These are phyloP conservation scores for Shiraia bambusicola DNA, from an alignment of 2,329 filamentous ascomycete species.

Conservation along the genomic window DNA sequence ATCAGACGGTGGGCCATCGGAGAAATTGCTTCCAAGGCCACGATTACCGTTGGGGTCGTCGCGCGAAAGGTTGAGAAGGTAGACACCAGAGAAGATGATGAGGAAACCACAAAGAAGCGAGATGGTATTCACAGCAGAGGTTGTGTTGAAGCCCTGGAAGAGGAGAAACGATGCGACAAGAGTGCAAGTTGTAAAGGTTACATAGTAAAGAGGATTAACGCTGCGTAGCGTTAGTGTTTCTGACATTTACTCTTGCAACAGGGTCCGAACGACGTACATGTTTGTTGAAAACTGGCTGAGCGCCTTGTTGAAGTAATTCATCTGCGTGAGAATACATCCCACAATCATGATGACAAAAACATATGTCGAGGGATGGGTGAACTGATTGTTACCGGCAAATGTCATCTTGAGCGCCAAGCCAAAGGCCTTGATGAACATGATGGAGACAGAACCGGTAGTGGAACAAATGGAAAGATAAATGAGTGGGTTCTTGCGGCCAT, in stretches of 20 bases:
- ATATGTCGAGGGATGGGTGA: constrained; percentile 91
- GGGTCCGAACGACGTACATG: constrained; percentile 65
- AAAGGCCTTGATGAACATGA: constrained; percentile 99
- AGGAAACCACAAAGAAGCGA: constrained; percentile 92
- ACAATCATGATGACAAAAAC: constrained; percentile 92
- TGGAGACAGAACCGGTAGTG: constrained; percentile 92
- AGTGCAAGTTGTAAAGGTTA: constrained; percentile 94
- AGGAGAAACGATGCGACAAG: constrained; percentile 94
- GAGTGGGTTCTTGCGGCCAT: constrained; percentile 93
- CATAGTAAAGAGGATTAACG: constrained; percentile 95
- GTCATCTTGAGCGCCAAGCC: constrained; percentile 97
- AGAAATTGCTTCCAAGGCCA: constrained; percentile 54
- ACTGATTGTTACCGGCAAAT: constrained; percentile 90
- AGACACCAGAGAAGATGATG: constrained; percentile 92
- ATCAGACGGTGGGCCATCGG: constrained; percentile 86
- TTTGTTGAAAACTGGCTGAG: constrained; percentile 95
- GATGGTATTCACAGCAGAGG: constrained; percentile 85
- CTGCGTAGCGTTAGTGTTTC: constrained; percentile 49
- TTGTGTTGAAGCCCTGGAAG: constrained; percentile 94
- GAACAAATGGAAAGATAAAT: constrained; percentile 98
- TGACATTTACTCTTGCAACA: background rate
- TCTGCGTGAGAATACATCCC: constrained; percentile 95
- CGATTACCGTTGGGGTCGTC: constrained; percentile 80
- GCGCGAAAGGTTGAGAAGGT: constrained; percentile 92
- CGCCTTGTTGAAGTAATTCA: constrained; percentile 99